phyloP scores from a whole-genome alignment of 805 yeast genomes.

The Pichia manshurica region DNA sequence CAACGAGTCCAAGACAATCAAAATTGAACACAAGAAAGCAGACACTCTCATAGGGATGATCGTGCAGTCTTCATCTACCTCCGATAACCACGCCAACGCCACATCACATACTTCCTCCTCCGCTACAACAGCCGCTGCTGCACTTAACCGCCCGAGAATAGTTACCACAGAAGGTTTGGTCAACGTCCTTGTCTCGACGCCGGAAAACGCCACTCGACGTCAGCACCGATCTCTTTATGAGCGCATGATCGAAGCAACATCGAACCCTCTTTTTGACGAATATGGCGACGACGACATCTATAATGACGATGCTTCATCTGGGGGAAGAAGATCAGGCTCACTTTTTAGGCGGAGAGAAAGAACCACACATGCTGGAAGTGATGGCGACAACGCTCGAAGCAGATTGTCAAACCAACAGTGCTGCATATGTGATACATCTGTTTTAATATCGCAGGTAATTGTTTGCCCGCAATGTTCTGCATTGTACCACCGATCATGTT shows the following conservation, averaged over 20 bases:
- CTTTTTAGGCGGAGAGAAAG: neutral
- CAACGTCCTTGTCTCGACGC: conserved; percentile 1
- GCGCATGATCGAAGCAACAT: conserved; percentile 1
- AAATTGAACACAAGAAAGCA: conserved; percentile 2
- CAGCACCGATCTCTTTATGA: conserved; percentile 1
- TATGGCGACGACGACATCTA: neutral
- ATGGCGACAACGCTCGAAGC: conserved; percentile 12
- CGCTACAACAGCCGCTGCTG: too few relatives aligned
- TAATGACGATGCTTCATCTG: neutral
- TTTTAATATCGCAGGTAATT: conserved; percentile 20
- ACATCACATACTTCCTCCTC: neutral
- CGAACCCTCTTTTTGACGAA: conserved; percentile 1
- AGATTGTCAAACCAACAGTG: conserved; percentile 25
- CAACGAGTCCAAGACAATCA: conserved; percentile 18
- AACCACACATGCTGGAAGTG: neutral
- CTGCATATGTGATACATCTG: conserved; percentile 29
- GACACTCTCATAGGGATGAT: conserved; percentile 9
- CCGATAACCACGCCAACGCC: neutral
- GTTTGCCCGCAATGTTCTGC: conserved; percentile 30
- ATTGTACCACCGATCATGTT: conserved; percentile 30
- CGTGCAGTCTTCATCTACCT: neutral
- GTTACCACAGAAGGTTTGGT: conserved; percentile 1
- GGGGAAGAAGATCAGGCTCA: neutral
- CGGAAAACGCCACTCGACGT: neutral
- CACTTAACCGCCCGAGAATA: neutral